Percentiles rank a stretch among this genome's conserved stretches.
These are phyloP conservation scores for Racocetra persica DNA, from an alignment of 371 early-diverging fungal species.

Conservation along the genomic window DNA sequence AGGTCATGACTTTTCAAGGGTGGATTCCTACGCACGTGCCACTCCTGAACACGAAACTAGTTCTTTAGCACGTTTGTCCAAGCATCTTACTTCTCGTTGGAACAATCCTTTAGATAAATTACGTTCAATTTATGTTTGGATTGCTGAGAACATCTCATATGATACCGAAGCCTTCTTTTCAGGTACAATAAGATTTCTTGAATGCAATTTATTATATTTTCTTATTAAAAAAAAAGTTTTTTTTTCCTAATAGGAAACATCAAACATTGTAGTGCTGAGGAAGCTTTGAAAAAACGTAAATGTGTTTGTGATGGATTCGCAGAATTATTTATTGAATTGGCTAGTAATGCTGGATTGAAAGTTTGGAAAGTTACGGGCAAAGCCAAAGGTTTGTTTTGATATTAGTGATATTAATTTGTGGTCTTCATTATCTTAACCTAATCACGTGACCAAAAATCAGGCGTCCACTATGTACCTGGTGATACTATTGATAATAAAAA, in stretches of 20 bases:
- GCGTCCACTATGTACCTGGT: no score
- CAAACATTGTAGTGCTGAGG: constrained; percentile 36
- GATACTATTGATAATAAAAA: constrained; percentile 23
- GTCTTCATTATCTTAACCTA: no score
- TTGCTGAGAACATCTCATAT: constrained; percentile 54
- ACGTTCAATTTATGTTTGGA: constrained; percentile 56
- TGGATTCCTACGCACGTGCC: constrained; percentile 52
- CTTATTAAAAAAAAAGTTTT: not conserved
- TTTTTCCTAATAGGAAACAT: not conserved
- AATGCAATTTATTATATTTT: no score
- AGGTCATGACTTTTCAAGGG: constrained; percentile 49
- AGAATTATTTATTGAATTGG: constrained; percentile 53
- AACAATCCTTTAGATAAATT: constrained; percentile 51
- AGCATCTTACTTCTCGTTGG: constrained; percentile 52
- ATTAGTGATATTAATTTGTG: no score
- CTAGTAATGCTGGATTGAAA: constrained; percentile 49
- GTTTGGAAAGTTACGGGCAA: constrained; percentile 51
- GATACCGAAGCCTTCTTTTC: constrained; percentile 46
- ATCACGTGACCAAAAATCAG: no score
- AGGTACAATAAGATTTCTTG: not conserved
- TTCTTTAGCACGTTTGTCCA: constrained; percentile 47
- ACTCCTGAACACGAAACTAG: constrained; percentile 46
- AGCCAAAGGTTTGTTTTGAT: constrained; percentile 49
- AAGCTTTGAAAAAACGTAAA: constrained; percentile 49
- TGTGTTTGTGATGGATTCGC: constrained; percentile 60